phyloP scores from a whole-genome alignment of 352 stramenopile genomes.

The Thalassiosira delicatula region DNA sequence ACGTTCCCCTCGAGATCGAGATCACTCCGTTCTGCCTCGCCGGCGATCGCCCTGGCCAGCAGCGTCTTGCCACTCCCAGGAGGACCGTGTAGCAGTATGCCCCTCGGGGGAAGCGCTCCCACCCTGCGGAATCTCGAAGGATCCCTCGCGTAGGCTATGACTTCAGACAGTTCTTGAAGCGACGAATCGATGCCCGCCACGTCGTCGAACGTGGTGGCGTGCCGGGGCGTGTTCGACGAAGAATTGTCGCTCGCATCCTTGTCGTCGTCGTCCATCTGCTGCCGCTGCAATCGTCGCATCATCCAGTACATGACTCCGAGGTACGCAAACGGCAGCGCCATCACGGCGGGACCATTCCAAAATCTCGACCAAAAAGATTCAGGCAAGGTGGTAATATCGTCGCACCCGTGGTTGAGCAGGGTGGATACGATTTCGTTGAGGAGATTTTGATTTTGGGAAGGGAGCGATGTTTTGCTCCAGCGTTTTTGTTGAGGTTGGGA shows the following conservation, averaged over 20 bases:
- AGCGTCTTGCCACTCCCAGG: constrained; percentile 95
- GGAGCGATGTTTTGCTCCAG: constrained; percentile 72
- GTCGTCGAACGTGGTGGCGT: constrained; percentile 86
- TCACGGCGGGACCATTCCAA: constrained; percentile 57
- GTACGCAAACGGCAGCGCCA: constrained; percentile 79
- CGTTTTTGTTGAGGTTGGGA: constrained; percentile 12
- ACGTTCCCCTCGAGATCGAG: no score
- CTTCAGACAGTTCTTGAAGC: constrained; percentile 88
- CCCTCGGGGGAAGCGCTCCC: constrained; percentile 86
- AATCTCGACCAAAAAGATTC: constrained; percentile 62
- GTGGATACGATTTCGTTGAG: constrained; percentile 66
- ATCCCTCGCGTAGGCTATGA: constrained; percentile 90
- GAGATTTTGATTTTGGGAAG: constrained; percentile 57
- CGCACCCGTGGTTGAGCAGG: constrained; percentile 63
- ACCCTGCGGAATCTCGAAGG: constrained; percentile 85
- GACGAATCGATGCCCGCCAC: constrained; percentile 90
- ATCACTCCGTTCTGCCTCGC: not conserved
- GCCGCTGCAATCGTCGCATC: constrained; percentile 49
- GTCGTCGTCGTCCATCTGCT: constrained; percentile 52
- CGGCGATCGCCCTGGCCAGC: constrained; percentile 95
- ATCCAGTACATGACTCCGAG: constrained; percentile 76
- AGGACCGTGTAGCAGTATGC: constrained; percentile 84
- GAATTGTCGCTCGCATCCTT: constrained; percentile 6
- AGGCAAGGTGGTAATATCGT: constrained; percentile 71
- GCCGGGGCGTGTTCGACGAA: no score